Conservation (phyloP, 164 flowering plant genomes). For the Annona cherimola region DNA sequence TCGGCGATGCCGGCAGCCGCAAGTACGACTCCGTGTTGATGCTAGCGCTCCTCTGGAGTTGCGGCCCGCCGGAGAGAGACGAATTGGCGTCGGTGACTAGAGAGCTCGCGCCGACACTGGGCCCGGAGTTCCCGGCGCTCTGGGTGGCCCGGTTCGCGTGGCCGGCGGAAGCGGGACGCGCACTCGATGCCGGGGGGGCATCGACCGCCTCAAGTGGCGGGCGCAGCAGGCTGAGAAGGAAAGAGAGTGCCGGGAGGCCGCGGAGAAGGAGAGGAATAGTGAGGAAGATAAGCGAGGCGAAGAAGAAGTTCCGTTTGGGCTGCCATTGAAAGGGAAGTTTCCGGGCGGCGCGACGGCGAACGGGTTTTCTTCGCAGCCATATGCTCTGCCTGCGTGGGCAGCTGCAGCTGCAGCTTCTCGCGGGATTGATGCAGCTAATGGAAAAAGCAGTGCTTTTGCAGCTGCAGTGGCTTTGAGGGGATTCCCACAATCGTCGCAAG, state of each 20-base stretch:
- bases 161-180: conserved; percentile 51
- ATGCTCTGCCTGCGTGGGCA: conserved; percentile 27
- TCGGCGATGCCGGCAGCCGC: conserved; percentile 85
- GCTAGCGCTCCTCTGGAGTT: conserved; percentile 92
- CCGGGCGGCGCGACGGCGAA: conserved; percentile 9
- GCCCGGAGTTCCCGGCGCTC: conserved; percentile 78
- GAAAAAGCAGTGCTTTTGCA: too few species aligned
- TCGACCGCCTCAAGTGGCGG: conserved; percentile 81
- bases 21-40: conserved; percentile 70
- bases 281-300: conserved; percentile 25
- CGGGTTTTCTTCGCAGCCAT: conserved; percentile 16
- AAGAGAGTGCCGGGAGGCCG: conserved; percentile 77
- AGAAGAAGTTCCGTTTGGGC: conserved; percentile 21
- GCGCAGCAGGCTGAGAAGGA: conserved; percentile 72
- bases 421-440: too few species aligned
- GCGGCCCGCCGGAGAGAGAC: conserved; percentile 84
- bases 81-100: conserved; percentile 96
- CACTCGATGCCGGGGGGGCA: conserved; percentile 59
- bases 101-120: conserved; percentile 93
- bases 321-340: conserved; percentile 21
- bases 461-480: too few species aligned
- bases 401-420: conserved; percentile 19
- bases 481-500: too few species aligned
- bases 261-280: conserved; percentile 38
- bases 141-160: conserved; percentile 61